phyloP scores from a whole-genome alignment of 2,329 filamentous ascomycete species.

The Neofusicoccum sp. region DNA sequence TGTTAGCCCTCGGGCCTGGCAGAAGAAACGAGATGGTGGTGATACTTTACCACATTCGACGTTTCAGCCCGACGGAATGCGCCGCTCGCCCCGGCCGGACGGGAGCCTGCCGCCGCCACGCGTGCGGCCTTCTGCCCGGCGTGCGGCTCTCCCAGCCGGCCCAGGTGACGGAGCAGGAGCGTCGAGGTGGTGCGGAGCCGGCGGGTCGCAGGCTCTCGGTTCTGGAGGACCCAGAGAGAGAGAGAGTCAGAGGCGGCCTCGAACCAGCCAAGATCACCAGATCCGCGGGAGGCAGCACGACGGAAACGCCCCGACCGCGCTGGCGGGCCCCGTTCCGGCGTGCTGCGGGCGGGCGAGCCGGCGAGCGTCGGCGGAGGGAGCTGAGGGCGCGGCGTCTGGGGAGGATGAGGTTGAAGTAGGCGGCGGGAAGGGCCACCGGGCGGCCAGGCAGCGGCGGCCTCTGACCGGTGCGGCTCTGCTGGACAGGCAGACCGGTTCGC shows the following conservation, averaged over 20 bases:
- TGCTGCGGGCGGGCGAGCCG: background rate
- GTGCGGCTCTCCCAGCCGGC: background rate
- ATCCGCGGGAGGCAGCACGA: background rate
- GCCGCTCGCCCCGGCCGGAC: background rate
- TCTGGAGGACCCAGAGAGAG: background rate
- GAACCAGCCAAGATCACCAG: constrained; percentile 8
- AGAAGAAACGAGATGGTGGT: background rate
- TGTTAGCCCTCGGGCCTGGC: background rate
- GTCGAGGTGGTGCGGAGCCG: background rate
- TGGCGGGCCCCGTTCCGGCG: background rate
- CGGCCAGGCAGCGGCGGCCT: background rate
- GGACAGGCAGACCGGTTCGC: background rate
- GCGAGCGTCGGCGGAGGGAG: background rate
- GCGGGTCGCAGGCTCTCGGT: background rate
- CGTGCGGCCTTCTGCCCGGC: background rate
- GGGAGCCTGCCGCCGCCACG: background rate
- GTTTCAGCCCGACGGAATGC: constrained; percentile 1
- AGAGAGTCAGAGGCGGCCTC: background rate
- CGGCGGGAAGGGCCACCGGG: background rate
- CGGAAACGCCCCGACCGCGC: background rate
- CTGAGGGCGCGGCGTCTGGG: background rate
- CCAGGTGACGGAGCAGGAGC: background rate
- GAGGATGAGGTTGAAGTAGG: background rate
- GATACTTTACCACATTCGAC: constrained; percentile 11
- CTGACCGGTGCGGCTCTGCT: background rate